A percentile compares a stretch with the other conserved stretches of the same genome.
Conservation (phyloP, 192 early-diverging fungal genomes). For the Coemansia nantahalensis region DNA sequence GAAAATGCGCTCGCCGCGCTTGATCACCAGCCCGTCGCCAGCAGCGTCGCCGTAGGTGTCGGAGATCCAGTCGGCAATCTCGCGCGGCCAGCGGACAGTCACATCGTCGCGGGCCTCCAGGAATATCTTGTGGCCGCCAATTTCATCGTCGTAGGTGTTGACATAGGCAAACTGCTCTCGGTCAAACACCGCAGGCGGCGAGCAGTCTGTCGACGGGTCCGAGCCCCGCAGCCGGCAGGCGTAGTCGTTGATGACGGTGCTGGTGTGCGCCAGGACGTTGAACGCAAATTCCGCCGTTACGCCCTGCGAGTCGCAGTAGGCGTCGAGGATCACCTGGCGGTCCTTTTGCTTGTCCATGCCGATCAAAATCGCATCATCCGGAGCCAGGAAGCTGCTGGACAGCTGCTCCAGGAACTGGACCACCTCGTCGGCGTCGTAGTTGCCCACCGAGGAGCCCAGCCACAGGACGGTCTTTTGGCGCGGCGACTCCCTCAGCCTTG, state of each 20-base stretch:
- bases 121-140: constrained; percentile 80
- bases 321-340: constrained; percentile 61
- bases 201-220: no score
- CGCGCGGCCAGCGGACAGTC: constrained; percentile 49
- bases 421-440: constrained; percentile 64
- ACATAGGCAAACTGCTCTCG: constrained; percentile 66
- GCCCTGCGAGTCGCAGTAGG: constrained; percentile 83
- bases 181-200: constrained; percentile 61
- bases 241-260: constrained; percentile 60
- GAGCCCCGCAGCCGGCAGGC: constrained; percentile 2
- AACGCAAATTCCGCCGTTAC: constrained; percentile 80
- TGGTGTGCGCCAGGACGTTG: constrained; percentile 79
- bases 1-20: constrained; percentile 79
- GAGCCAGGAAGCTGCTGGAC: constrained; percentile 53
- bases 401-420: constrained; percentile 63
- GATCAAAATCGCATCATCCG: constrained; percentile 75
- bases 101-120: constrained; percentile 60
- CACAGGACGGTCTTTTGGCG: constrained; percentile 78
- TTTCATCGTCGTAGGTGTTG: constrained; percentile 65
- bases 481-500: constrained; percentile 48
- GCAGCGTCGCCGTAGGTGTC: constrained; percentile 13
- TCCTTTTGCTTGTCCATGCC: constrained; percentile 86
- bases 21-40: constrained; percentile 46
- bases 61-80: constrained; percentile 10
- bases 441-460: constrained; percentile 91